phyloP scores from a whole-genome alignment of 2,329 filamentous ascomycete species.

The Phaeoacremonium minimum region DNA sequence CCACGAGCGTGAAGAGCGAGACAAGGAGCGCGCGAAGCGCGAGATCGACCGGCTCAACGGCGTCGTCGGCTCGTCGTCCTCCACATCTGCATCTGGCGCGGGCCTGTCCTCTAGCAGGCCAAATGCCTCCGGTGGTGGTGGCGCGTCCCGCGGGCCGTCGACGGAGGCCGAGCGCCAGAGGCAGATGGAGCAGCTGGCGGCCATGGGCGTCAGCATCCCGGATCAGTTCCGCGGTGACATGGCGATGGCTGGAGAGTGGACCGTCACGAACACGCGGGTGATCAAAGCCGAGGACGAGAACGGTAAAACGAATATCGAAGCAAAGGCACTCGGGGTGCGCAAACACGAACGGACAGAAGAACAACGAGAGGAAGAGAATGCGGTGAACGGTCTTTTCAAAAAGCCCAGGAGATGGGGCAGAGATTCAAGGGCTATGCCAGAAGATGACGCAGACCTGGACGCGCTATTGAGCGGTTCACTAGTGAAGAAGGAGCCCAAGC shows the following conservation, averaged over 20 bases:
- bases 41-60: conserved; percentile 86
- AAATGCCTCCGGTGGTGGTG: background rate
- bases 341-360: conserved; percentile 61
- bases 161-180: conserved; percentile 67
- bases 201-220: conserved; percentile 81
- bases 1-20: conserved; percentile 75
- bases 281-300: conserved; percentile 40
- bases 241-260: conserved; percentile 88
- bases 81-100: conserved; percentile 17
- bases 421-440: conserved; percentile 43
- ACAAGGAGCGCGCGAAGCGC: conserved; percentile 75
- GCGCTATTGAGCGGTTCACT: conserved; percentile 44
- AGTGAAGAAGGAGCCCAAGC: conserved; percentile 19
- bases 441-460: conserved; percentile 56
- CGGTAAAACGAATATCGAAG: conserved; percentile 33
- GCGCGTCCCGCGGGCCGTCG: conserved; percentile 14
- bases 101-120: background rate
- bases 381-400: conserved; percentile 56
- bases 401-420: conserved; percentile 51
- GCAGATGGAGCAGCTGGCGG: conserved; percentile 83
- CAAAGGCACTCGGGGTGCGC: conserved; percentile 50
- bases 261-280: conserved; percentile 61
- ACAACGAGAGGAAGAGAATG: conserved; percentile 56
- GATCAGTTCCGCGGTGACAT: conserved; percentile 73
- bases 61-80: conserved; percentile 48